Base-by-base conservation (phyloP, 1,139 yeast genomes). In the Wickerhamomyces sp. region DNA sequence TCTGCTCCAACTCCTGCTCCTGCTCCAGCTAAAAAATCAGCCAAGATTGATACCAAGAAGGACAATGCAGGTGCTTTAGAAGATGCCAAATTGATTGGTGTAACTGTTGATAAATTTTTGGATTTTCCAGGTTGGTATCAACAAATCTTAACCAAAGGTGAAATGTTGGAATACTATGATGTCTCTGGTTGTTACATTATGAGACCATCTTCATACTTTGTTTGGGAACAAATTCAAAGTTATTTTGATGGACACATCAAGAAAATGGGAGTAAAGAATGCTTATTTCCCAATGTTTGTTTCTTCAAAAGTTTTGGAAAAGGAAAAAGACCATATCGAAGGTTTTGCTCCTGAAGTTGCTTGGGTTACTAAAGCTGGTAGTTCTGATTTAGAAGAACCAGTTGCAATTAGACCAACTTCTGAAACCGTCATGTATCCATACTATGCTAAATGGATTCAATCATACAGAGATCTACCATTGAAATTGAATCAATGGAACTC, bases 401-500 rank as follows among this genome's bases (percentile, higher is more conserved):
- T 94, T 62, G 99, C 99, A 51, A 93, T 94, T 59, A 87, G 99
- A 74, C 99, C 99, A 61, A 94, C 99, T 40, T 90, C 98, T 15
- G 99, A 94, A 70, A 94, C 99, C 43, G 99, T 93, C 66, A 94
- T 94, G 99, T 94, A 94, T 69, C 99, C 99, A 53, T 94, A 94
- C 80, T 94, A 91, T 65, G 89, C 98, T 60, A 94, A 94, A 69
- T 94, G 99, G 99, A 85, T 94, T 62, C 85, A 96, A 69, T 91
- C 98, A 32, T 95, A 94, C 73, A 87, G 99, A 69, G 99, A 94
- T 67, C 78, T 94, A 66, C 99, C 99, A 50, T 76, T 94, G 70
- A 88, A 86, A 63, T 78, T 93, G 65, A 93, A 94, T 74, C 99
- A 94, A 72, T 94, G 99, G 99, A 94, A 94, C 73, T 91, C 98